Percentiles rank a stretch among this genome's conserved stretches.
phyloP scores from a whole-genome alignment of 352 stramenopile species.

The Pythium dissimile region DNA sequence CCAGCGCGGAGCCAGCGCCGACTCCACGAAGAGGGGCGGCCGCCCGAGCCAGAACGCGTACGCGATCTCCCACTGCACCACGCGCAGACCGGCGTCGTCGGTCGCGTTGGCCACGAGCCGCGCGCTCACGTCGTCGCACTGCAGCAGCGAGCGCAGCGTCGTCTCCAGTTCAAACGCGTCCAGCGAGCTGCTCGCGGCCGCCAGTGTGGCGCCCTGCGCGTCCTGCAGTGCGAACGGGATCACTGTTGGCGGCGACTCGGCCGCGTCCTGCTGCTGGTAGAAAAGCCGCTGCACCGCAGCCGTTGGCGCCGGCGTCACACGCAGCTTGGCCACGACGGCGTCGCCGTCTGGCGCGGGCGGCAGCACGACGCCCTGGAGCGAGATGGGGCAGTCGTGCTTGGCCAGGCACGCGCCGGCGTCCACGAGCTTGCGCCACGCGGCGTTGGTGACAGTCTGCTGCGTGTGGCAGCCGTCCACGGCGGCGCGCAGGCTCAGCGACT shows the following conservation, averaged over 20 bases:
- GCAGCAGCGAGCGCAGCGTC: slow-evolving; percentile 29
- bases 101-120: slow-evolving; percentile 11
- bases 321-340: slow-evolving; percentile 34
- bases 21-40: slow-evolving; percentile 10
- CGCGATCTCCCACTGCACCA: slow-evolving; percentile 13
- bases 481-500: slow-evolving; percentile 28
- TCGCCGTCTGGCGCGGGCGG: slow-evolving; percentile 12
- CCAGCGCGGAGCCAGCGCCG: slow-evolving; percentile 5
- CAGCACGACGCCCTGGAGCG: slow-evolving; percentile 32
- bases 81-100: background rate
- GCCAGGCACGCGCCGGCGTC: slow-evolving; percentile 54
- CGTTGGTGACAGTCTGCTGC: slow-evolving; percentile 21
- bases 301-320: slow-evolving; percentile 1
- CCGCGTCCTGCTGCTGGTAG: slow-evolving; percentile 21
- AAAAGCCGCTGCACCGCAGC: slow-evolving; percentile 32
- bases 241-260: slow-evolving; percentile 15
- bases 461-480: slow-evolving; percentile 34
- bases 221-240: slow-evolving; percentile 4
- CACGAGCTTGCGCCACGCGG: slow-evolving; percentile 45
- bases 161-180: slow-evolving; percentile 20
- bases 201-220: slow-evolving; percentile 16
- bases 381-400: slow-evolving; percentile 34
- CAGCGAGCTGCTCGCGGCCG: slow-evolving; percentile 13
- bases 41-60: slow-evolving; percentile 21
- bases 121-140: slow-evolving; percentile 40